Evolutionary conservation across 139 green algal species (phyloP).

Genomic region (Edaphochlamys debaryana): DNA sequence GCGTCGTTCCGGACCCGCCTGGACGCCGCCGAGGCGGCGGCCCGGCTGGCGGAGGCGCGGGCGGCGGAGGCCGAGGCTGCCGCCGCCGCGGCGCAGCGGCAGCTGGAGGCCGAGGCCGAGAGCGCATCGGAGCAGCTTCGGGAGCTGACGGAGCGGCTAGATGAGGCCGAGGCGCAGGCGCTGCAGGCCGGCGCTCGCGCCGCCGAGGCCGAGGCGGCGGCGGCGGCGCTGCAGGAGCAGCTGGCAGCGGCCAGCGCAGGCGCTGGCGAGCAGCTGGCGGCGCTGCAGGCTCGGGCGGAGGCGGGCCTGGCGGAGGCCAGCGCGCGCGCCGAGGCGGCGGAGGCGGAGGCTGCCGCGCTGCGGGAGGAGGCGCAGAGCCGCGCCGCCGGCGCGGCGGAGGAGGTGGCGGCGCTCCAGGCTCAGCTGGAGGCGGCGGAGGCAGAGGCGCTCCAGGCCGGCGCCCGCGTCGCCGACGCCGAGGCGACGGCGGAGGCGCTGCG

Average conservation of each 20-base stretch:
- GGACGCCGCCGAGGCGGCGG: background rate
- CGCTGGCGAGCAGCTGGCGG: background rate
- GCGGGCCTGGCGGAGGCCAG: background rate
- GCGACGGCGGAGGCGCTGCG: background rate
- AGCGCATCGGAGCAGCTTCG: no score
- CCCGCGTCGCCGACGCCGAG: background rate
- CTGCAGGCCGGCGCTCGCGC: background rate
- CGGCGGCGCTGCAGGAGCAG: background rate
- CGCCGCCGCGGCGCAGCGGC: background rate
- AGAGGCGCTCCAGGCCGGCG: no score
- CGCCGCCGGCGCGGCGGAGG: background rate
- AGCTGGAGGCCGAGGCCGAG: background rate
- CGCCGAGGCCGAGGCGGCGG: background rate
- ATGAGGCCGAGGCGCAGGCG: no score
- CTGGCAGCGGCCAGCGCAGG: background rate
- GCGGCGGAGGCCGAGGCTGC: background rate
- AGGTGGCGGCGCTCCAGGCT: background rate
- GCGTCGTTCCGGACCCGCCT: background rate
- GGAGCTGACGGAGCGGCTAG: background rate
- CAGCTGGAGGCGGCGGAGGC: background rate
- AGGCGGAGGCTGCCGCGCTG: background rate
- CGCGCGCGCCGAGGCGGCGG: no score
- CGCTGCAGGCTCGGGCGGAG: background rate
- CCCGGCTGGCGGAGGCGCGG: background rate
- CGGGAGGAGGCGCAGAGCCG: background rate